phyloP scores from a whole-genome alignment of 2,329 filamentous ascomycete genomes.

The Stachybotrys echinatus region DNA sequence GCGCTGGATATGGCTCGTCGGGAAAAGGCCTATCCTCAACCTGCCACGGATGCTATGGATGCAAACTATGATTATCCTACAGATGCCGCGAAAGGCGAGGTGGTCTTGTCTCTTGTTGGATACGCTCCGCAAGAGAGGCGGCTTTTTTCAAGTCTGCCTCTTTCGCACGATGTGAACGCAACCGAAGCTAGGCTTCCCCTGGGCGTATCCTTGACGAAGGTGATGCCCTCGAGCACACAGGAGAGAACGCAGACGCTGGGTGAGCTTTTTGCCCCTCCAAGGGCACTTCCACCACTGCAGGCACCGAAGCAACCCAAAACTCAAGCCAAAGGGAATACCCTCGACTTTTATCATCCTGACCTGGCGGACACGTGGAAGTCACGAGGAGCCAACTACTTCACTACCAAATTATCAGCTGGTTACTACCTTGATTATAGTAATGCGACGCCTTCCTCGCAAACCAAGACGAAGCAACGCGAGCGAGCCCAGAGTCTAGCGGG shows the following conservation, averaged over 20 bases:
- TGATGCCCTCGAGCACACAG: constrained; percentile 25
- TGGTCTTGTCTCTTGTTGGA: constrained; percentile 72
- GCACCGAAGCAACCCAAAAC: constrained; percentile 68
- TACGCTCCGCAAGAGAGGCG: constrained; percentile 70
- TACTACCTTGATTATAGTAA: constrained; percentile 68
- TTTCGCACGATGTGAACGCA: constrained; percentile 22
- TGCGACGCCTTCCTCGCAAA: constrained; percentile 49
- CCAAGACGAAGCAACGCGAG: constrained; percentile 62
- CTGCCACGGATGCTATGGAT: constrained; percentile 30
- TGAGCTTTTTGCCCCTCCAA: constrained; percentile 66
- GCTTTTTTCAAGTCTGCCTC: constrained; percentile 76
- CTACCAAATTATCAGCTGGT: constrained; percentile 59
- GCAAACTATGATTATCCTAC: constrained; percentile 32
- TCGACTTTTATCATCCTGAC: constrained; percentile 50
- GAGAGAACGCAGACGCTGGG: constrained; percentile 62
- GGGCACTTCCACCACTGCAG: constrained; percentile 59
- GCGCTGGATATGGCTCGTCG: constrained; percentile 58
- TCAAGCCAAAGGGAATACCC: constrained; percentile 56
- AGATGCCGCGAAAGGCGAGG: constrained; percentile 35
- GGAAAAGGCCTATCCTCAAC: constrained; percentile 48
- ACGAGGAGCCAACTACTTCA: constrained; percentile 57
- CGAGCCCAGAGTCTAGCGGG: constrained; percentile 63
- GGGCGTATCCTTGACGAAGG: constrained; percentile 53
- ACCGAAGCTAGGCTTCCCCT: constrained; percentile 57
- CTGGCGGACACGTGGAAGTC: constrained; percentile 49